Percentiles rank a stretch among this genome's conserved stretches.
These are phyloP conservation scores for Cercospora zeae-maydis DNA, from an alignment of 2,329 filamentous ascomycete species.

Conservation along the genomic window DNA sequence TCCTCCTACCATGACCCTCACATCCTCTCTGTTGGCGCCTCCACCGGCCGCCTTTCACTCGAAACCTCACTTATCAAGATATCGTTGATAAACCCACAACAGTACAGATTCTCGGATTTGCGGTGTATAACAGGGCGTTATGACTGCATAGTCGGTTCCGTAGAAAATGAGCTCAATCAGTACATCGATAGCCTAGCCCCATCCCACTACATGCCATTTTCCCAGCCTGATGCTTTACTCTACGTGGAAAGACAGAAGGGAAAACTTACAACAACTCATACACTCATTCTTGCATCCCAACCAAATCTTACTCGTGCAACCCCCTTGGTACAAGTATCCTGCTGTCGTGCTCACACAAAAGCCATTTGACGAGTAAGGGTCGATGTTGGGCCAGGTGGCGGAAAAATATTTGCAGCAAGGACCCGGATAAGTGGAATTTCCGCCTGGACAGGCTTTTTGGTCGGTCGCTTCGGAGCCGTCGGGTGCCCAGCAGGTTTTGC, in stretches of 20 bases:
- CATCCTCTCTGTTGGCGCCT: background rate
- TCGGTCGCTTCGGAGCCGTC: background rate
- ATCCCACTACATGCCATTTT: too few species aligned
- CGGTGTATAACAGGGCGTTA: background rate
- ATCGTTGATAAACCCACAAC: background rate
- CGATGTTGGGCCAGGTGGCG: background rate
- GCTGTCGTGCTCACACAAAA: constrained; percentile 4
- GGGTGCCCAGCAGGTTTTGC: too few species aligned
- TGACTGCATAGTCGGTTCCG: background rate
- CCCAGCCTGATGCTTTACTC: too few species aligned
- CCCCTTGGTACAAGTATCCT: constrained; percentile 3
- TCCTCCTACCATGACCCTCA: background rate
- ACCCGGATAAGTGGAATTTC: background rate
- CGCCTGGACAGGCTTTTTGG: constrained; percentile 2
- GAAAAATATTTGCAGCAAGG: background rate
- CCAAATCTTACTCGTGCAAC: background rate
- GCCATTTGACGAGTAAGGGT: background rate
- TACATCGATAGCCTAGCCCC: too few species aligned
- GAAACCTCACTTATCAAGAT: background rate
- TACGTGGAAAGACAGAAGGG: too few species aligned
- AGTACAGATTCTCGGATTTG: background rate
- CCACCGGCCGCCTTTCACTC: background rate
- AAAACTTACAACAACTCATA: background rate
- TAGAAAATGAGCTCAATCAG: background rate
- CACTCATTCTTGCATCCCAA: background rate